Percentiles rank a stretch among this genome's conserved stretches.
Conservation (phyloP, 2,329 filamentous ascomycete genomes). For the Zalaria obscura region DNA sequence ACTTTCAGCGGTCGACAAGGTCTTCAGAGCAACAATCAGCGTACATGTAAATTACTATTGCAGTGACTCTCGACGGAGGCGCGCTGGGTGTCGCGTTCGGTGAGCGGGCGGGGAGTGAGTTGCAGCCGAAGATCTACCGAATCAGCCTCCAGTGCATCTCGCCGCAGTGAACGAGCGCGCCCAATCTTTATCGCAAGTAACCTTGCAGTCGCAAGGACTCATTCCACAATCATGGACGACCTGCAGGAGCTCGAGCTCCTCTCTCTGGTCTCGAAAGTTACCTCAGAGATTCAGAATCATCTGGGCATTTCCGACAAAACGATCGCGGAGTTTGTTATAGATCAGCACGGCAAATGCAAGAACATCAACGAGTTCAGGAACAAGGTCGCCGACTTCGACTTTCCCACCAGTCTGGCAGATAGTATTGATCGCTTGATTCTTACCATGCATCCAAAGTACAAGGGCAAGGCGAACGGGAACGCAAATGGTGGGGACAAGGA, state of each 20-base stretch:
- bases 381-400: constrained; percentile 62
- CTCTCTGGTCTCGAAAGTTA: constrained; percentile 87
- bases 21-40: too few species aligned
- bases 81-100: too few species aligned
- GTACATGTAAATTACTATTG: too few species aligned
- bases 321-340: constrained; percentile 90
- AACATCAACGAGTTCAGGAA: constrained; percentile 60
- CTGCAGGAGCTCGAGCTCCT: constrained; percentile 82
- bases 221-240: constrained; percentile 57
- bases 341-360: constrained; percentile 65
- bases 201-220: not conserved
- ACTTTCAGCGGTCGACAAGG: too few species aligned
- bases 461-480: constrained; percentile 27
- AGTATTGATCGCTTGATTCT: constrained; percentile 80
- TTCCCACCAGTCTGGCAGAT: constrained; percentile 74
- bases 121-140: too few species aligned
- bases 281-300: constrained; percentile 88
- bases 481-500: constrained; percentile 21
- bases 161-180: too few species aligned
- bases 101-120: too few species aligned
- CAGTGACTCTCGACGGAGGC: too few species aligned
- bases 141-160: too few species aligned
- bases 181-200: too few species aligned
- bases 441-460: constrained; percentile 85
- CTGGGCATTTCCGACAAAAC: constrained; percentile 85